Evolutionary conservation across 192 early-diverging fungal species (phyloP).

Genomic region (Podochytrium sp.): DNA sequence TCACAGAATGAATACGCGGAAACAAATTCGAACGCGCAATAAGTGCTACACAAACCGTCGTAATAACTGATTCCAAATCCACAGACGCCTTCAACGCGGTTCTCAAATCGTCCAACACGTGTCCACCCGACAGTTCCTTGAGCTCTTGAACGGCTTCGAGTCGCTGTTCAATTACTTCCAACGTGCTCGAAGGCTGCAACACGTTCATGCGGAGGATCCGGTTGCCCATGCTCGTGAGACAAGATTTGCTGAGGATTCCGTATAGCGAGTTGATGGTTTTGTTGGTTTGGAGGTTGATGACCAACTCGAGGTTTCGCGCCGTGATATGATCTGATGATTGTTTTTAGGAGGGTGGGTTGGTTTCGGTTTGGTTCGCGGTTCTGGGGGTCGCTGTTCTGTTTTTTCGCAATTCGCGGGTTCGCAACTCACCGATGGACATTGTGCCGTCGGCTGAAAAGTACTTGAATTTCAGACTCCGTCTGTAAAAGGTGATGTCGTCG

Average conservation of each 20-base stretch:
- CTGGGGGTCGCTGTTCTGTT: background rate
- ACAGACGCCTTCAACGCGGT: slow-evolving; percentile 12
- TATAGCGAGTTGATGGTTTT: slow-evolving; percentile 58
- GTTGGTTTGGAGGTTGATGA: slow-evolving; percentile 50
- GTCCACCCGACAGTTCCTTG: slow-evolving; percentile 8
- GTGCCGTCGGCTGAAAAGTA: slow-evolving; percentile 57
- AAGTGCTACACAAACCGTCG: background rate
- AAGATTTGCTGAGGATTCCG: slow-evolving; percentile 63
- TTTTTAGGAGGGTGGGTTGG: no score
- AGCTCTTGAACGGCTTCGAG: slow-evolving; percentile 62
- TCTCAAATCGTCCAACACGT: background rate
- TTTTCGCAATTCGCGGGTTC: slow-evolving; percentile 3
- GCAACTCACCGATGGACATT: slow-evolving; percentile 46
- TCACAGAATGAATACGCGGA: no score
- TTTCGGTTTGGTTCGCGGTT: background rate
- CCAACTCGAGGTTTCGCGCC: slow-evolving; percentile 66
- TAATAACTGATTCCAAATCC: slow-evolving; percentile 23
- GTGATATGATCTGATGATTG: slow-evolving; percentile 55
- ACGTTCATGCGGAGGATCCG: slow-evolving; percentile 77
- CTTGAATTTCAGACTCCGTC: slow-evolving; percentile 61
- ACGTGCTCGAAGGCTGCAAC: slow-evolving; percentile 66
- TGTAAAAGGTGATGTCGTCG: slow-evolving; percentile 53
- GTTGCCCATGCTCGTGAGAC: slow-evolving; percentile 67
- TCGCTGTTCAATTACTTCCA: slow-evolving; percentile 55
- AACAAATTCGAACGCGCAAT: slow-evolving; percentile 28